phyloP scores from a whole-genome alignment of 176 grass and related monocot genomes.

The Elaeis guineensis region DNA sequence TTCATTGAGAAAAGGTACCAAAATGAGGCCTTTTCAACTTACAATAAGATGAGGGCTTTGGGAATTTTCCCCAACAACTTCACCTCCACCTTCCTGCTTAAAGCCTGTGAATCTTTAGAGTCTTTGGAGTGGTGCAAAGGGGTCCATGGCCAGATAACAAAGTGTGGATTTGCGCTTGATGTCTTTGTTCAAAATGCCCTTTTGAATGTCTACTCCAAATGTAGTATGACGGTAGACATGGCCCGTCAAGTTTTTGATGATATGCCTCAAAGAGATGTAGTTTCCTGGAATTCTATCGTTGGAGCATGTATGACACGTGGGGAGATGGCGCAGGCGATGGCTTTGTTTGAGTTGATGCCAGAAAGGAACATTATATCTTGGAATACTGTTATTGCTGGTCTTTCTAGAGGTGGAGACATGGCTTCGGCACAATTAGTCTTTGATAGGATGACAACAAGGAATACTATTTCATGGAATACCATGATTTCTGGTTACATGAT shows the following conservation, averaged over 20 bases:
- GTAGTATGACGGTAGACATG: not conserved
- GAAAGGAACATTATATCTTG: slow-evolving; percentile 43
- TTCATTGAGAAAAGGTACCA: slow-evolving; percentile 6
- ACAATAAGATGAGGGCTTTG: slow-evolving; percentile 20
- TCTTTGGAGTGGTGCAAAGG: slow-evolving; percentile 17
- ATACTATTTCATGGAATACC: slow-evolving; percentile 39
- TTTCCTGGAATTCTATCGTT: slow-evolving; percentile 50
- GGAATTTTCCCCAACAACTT: slow-evolving; percentile 30
- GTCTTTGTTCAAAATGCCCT: slow-evolving; percentile 42
- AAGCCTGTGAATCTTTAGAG: slow-evolving; percentile 20
- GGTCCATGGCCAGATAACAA: slow-evolving; percentile 25
- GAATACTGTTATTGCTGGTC: slow-evolving; percentile 34
- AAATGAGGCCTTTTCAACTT: slow-evolving; percentile 19
- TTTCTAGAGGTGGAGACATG: slow-evolving; percentile 23
- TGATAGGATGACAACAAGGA: slow-evolving; percentile 27
- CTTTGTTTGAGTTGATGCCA: slow-evolving; percentile 35
- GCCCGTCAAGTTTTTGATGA: slow-evolving; percentile 37
- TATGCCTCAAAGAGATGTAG: slow-evolving; percentile 38
- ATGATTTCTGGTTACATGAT: slow-evolving; percentile 38
- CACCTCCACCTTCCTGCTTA: slow-evolving; percentile 48
- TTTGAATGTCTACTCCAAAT: slow-evolving; percentile 29
- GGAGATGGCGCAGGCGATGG: slow-evolving; percentile 14
- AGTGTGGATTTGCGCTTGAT: slow-evolving; percentile 10
- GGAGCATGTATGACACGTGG: slow-evolving; percentile 27
- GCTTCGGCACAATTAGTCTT: slow-evolving; percentile 16